Percentiles rank a stretch among this genome's conserved stretches.
These are phyloP conservation scores for Dactylonectria macrodidyma DNA, from an alignment of 2,329 filamentous ascomycete genomes.

Conservation along the genomic window DNA sequence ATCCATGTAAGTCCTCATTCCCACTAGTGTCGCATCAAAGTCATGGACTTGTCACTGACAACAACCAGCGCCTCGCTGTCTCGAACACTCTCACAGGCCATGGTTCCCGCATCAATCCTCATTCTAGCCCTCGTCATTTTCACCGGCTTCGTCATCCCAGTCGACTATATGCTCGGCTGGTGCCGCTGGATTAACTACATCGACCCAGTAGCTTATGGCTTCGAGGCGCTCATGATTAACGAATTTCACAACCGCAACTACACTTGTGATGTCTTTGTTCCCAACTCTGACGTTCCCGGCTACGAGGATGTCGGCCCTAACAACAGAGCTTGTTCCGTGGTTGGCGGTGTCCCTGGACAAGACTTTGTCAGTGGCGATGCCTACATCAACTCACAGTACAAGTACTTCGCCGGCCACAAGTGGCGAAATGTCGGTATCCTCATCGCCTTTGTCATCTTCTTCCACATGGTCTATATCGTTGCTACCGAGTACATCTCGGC, in stretches of 20 bases:
- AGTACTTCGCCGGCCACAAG: conserved; percentile 63
- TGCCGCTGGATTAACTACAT: conserved; percentile 78
- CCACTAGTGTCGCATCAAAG: fast-evolving
- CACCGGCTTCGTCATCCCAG: conserved; percentile 65
- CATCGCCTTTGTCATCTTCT: conserved; percentile 64
- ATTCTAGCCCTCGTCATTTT: conserved; percentile 52
- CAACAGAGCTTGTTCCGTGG: conserved; percentile 63
- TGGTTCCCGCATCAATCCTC: conserved; percentile 59
- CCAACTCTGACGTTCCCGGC: conserved; percentile 44
- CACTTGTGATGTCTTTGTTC: conserved; percentile 43
- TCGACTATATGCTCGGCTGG: conserved; percentile 72
- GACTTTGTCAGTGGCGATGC: conserved; percentile 63
- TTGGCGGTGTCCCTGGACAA: no score
- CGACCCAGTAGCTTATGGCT: conserved; percentile 76
- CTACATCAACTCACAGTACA: conserved; percentile 63
- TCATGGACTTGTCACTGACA: conserved; percentile 16
- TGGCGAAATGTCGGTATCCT: conserved; percentile 73
- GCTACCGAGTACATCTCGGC: conserved; percentile 63
- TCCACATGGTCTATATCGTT: conserved; percentile 63
- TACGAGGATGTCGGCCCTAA: conserved; percentile 47
- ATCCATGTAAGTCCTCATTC: conserved; percentile 44
- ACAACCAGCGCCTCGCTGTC: conserved; percentile 56
- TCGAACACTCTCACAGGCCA: conserved; percentile 66
- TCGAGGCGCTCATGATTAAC: conserved; percentile 77
- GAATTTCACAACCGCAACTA: conserved; percentile 66